A percentile compares a stretch with the other conserved stretches of the same genome.
These are phyloP conservation scores for Trypanosoma lewisi DNA, from an alignment of 208 protist species.

Conservation along the genomic window DNA sequence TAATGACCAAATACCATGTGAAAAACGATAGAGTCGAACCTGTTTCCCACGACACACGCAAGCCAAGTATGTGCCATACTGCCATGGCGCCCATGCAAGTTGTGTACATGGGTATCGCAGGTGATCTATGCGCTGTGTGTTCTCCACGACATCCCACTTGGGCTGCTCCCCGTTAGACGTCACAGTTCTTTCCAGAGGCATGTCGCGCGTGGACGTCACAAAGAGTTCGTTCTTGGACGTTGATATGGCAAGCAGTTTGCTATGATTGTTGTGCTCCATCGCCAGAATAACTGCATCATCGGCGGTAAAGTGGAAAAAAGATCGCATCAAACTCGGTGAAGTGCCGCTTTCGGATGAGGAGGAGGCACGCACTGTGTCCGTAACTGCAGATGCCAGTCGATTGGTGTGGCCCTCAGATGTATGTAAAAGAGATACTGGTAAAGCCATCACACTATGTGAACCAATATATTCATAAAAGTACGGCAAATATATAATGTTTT, in stretches of 20 bases:
- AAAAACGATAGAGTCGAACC: slow-evolving; percentile 73
- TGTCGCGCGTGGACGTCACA: slow-evolving; percentile 62
- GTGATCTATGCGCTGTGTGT: slow-evolving; percentile 56
- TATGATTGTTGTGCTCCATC: slow-evolving; percentile 89
- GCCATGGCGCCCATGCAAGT: slow-evolving; percentile 82
- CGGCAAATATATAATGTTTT: slow-evolving; percentile 6
- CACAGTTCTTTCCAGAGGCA: slow-evolving; percentile 42
- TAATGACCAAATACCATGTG: slow-evolving; percentile 73
- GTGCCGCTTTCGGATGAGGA: background rate
- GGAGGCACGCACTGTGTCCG: background rate
- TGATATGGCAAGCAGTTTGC: slow-evolving; percentile 69
- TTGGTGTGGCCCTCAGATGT: background rate
- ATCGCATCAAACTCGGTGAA: slow-evolving; percentile 40
- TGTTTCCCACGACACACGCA: slow-evolving; percentile 55
- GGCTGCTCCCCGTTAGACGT: slow-evolving; percentile 41
- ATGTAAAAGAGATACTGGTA: slow-evolving; percentile 12
- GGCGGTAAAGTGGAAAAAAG: slow-evolving; percentile 78
- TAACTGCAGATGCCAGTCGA: background rate
- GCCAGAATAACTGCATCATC: slow-evolving; percentile 68
- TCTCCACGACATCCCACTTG: slow-evolving; percentile 52
- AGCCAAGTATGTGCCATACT: slow-evolving; percentile 73
- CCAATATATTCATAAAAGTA: slow-evolving; percentile 7
- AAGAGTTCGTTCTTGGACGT: slow-evolving; percentile 75
- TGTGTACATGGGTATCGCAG: slow-evolving; percentile 58
- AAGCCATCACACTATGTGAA: slow-evolving; percentile 1